Percentiles rank a stretch among this genome's conserved stretches.
These are phyloP conservation scores for Sarocladium oryzae DNA, from an alignment of 2,329 filamentous ascomycete genomes.

Conservation along the genomic window DNA sequence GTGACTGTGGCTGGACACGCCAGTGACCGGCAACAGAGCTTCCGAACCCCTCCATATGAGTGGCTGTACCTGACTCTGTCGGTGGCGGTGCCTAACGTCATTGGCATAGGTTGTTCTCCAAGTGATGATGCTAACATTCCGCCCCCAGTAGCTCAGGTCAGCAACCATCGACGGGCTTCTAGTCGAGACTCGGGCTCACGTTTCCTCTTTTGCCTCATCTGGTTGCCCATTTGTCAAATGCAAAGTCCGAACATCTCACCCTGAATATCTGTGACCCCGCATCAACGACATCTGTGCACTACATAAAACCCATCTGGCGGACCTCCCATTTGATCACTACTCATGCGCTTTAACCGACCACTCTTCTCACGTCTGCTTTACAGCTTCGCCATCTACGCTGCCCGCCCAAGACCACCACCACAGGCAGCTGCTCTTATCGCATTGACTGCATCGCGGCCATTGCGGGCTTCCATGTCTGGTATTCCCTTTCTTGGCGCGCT, in stretches of 20 bases:
- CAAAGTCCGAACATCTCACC: too few relatives aligned
- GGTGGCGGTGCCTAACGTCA: background rate
- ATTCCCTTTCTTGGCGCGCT: constrained; percentile 74
- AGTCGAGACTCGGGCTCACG: background rate
- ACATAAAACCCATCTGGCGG: too few relatives aligned
- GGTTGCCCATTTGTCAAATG: background rate
- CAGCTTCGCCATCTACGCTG: constrained; percentile 5
- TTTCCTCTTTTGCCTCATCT: constrained; percentile 4
- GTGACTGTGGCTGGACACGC: background rate
- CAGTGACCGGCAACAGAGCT: background rate
- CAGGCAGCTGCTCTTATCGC: constrained; percentile 17
- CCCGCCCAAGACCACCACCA: constrained; percentile 13
- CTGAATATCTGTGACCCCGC: too few relatives aligned
- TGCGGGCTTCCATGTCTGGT: constrained; percentile 57
- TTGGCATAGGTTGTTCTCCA: background rate
- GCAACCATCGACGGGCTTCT: too few relatives aligned
- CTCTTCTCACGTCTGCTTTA: constrained; percentile 7
- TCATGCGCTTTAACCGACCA: constrained; percentile 7
- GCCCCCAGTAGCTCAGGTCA: background rate
- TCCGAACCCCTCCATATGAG: background rate
- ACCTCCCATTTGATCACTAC: background rate
- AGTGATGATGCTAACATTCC: constrained; percentile 4
- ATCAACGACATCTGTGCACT: background rate
- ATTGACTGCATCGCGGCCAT: constrained; percentile 18
- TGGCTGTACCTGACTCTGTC: too few relatives aligned